Base-by-base conservation (phyloP, 495 filamentous ascomycete genomes). In the Hyphodiscus hymeniophilus region DNA sequence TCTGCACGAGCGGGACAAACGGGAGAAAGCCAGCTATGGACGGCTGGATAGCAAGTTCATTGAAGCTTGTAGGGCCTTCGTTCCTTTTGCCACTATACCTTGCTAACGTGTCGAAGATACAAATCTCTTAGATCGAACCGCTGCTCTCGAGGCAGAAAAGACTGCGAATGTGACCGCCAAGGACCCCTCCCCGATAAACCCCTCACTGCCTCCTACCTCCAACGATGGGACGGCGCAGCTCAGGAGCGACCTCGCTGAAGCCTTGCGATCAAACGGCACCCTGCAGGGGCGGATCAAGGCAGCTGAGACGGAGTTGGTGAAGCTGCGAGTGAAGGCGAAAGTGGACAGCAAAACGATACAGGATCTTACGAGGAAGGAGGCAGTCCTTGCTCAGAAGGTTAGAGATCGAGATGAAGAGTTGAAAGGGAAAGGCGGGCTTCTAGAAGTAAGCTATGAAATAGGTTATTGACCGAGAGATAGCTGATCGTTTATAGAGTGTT, bases 331-430 rank as follows among this genome's bases (percentile, higher is more conserved):
- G 30, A 77, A 77, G 58, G 75, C 66, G 15, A 65, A 61, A 15
- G 60, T 70, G 32, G 79, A 87, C 46, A 49, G 54, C 3, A 76
- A 77, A 55, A 70, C 71, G 2, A 76, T 95, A 12, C 61, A 63
- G 7, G 67, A 76, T 0, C 65, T 94, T 36, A 75, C 76, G 17
- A 61, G 64, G n/a, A 84, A 92, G 56, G 75, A 77, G 10, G 71
- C 71, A 17, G 63, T 66, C 4, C 61, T 94, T 13, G 62, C 72
- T 39, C 68, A 78, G 26, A 79, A 79, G 48, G 64, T 92, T 15
- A 81, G 73, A 35, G 91, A 95, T 61, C 70, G 85, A 15, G 87
- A 94, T 48, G 88, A 94, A 49, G 91, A 97, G 70, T 63, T 94
- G 15, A 74, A 70, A 48, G 87, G 74, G 18, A 97, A 97, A 67